Percentiles rank a stretch among this genome's conserved stretches.
Conservation (phyloP, 1,139 yeast genomes). For the Geotrichum fermentans region DNA sequence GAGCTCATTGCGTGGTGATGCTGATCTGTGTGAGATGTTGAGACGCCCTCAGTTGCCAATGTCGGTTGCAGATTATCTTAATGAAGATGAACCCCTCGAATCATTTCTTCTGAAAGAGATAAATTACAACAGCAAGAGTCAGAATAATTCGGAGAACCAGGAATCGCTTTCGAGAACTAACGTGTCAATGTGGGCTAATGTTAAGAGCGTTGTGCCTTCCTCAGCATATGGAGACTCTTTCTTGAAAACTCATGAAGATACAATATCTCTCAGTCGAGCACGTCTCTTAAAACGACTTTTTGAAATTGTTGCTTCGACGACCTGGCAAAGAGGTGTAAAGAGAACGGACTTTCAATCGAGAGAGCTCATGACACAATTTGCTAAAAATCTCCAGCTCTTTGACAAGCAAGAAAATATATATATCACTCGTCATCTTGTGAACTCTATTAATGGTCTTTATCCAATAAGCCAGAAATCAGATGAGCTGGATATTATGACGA, state of each 20-base stretch:
- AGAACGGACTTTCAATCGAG: background rate
- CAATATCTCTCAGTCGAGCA: background rate
- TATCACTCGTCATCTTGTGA: constrained; percentile 4
- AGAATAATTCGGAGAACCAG: too few relatives aligned
- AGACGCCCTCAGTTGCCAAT: constrained; percentile 11
- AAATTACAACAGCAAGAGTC: background rate
- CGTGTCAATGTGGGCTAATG: constrained; percentile 10
- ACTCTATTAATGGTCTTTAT: constrained; percentile 3
- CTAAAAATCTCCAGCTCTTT: background rate
- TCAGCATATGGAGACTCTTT: background rate
- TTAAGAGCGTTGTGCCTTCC: background rate
- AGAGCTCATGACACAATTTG: background rate
- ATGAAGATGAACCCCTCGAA: constrained; percentile 20
- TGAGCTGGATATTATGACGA: too few relatives aligned
- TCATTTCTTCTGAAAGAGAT: constrained; percentile 10
- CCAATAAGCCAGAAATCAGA: too few relatives aligned
- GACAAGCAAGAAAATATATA: background rate
- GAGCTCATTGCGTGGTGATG: constrained; percentile 22
- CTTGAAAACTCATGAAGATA: background rate
- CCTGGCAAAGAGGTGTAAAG: background rate
- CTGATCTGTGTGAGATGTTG: constrained; percentile 21
- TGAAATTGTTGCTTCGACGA: background rate
- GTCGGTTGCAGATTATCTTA: constrained; percentile 8
- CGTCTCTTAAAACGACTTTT: background rate
- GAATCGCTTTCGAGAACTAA: too few relatives aligned